Base-by-base conservation (phyloP, 495 filamentous ascomycete genomes). In the Aspergillus leporis region DNA sequence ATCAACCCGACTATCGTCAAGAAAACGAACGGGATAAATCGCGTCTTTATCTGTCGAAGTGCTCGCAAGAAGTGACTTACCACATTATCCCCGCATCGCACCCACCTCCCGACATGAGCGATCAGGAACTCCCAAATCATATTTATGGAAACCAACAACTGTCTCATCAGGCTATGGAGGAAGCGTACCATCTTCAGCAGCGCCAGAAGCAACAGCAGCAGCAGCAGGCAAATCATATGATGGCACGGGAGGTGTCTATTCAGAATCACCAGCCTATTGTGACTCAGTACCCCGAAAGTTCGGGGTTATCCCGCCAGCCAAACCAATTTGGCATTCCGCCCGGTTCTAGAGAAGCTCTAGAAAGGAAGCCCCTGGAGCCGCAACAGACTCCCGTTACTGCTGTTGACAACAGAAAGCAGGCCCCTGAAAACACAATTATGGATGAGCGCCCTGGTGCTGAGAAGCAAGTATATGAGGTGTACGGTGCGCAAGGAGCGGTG, bases 371-470 rank as follows among this genome's bases (percentile, higher is more conserved):
- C 23, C 51, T 74, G 46, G 78, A 78, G 18, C 60, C 69, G n/a
- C 76, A 75, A 30, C 69, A 75, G 51, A 64, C 63, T 8, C 66
- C 77, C n/a, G 51, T 70, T 0, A 69, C 71, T 31, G 68, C 70
- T 16, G 55, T 76, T 32, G 78, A 81, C 19, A 70, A 68, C 13
- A 69, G 78, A 54, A 78, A 67, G 38, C 70, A 70, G 34, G 36
- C 62, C 1, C 61, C 70, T 50, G 74, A 80, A 53, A 78, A 75
- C 54, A 66, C 69, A 25, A 64, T 71, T 46, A 48, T 66, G 38
- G 85, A 90, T 45, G 87, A 90, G 25, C 76, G 74, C 41, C 77
- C 79, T 1, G 76, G 83, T 32, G 82, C 80, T 51, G 68, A 81
- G 4, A 83, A 82, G 41, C 84, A 89, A 61, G 72, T 72, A 47